A percentile compares a stretch with the other conserved stretches of the same genome.
Evolutionary conservation across 148 eudicot species (phyloP).

Genomic region (Fagopyrum esculentum): DNA sequence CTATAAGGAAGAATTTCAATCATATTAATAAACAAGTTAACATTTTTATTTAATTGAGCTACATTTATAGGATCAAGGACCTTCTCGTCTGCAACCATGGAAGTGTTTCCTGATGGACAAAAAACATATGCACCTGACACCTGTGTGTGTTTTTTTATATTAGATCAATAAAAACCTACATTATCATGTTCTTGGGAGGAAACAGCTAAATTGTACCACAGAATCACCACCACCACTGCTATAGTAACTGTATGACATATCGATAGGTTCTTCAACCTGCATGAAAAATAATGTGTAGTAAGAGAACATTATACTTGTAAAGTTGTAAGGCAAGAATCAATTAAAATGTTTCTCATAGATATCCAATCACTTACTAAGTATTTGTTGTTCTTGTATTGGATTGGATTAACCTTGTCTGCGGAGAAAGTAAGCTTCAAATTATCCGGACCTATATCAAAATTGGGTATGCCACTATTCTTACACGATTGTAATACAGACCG

Average conservation of each 20-base stretch:
- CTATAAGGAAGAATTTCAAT: conserved; percentile 28
- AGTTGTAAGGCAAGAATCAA: background rate
- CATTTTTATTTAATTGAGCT: background rate
- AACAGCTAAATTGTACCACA: conserved; percentile 39
- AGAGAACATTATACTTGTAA: background rate
- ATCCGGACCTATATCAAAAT: conserved; percentile 52
- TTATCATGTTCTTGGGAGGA: background rate
- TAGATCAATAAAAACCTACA: background rate
- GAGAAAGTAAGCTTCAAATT: conserved; percentile 42
- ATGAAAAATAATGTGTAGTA: conserved; percentile 9
- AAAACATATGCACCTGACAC: conserved; percentile 83
- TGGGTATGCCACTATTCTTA: conserved; percentile 25
- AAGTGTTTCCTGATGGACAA: conserved; percentile 58
- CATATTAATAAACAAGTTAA: conserved; percentile 3
- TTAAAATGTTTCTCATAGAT: background rate
- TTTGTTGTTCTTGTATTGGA: conserved; percentile 34
- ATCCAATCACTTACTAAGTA: conserved; percentile 38
- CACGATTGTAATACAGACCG: conserved; percentile 34
- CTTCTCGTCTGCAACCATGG: conserved; percentile 35
- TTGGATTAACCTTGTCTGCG: conserved; percentile 35
- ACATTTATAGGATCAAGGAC: conserved; percentile 18
- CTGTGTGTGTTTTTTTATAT: conserved; percentile 27
- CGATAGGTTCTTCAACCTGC: conserved; percentile 46
- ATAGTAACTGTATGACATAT: conserved; percentile 55
- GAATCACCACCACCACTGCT: conserved; percentile 60